These are phyloP conservation scores for Yarrowia phangngaensis DNA, from an alignment of 805 yeast species.

Conservation along the genomic window DNA sequence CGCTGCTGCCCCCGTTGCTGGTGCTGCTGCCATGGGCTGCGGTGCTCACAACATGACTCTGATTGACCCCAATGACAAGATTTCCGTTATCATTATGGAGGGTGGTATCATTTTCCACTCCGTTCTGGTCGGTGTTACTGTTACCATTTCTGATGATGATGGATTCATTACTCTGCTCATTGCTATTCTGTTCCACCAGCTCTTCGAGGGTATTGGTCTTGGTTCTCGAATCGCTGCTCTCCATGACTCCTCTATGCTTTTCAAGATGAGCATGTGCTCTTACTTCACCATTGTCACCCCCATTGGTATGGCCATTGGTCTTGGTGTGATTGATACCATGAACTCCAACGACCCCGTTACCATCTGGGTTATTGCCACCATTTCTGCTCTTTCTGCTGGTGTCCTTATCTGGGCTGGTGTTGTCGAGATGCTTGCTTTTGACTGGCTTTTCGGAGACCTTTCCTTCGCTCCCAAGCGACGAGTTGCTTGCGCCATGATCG, in stretches of 20 bases:
- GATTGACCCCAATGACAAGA: slow-evolving; percentile 36
- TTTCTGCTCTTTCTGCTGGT: slow-evolving; percentile 70
- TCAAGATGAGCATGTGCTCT: slow-evolving; percentile 29
- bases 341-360: slow-evolving; percentile 60
- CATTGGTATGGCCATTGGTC: slow-evolving; percentile 65
- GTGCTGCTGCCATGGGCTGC: slow-evolving; percentile 4
- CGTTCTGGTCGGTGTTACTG: slow-evolving; percentile 56
- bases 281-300: slow-evolving; percentile 64
- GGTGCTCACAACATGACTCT: slow-evolving; percentile 50
- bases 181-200: slow-evolving; percentile 63
- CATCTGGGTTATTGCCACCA: slow-evolving; percentile 59
- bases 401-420: slow-evolving; percentile 67
- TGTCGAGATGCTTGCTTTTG: slow-evolving; percentile 73
- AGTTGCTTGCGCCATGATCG: slow-evolving; percentile 51
- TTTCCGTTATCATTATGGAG: slow-evolving; percentile 41
- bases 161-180: slow-evolving; percentile 55
- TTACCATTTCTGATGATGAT: slow-evolving; percentile 55
- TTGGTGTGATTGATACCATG: slow-evolving; percentile 63
- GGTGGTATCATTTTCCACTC: slow-evolving; percentile 66
- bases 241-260: slow-evolving; percentile 46
- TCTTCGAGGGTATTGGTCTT: slow-evolving; percentile 75
- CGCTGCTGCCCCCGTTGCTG: background rate
- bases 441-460: slow-evolving; percentile 59
- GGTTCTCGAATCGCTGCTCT: slow-evolving; percentile 67
- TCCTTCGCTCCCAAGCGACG: slow-evolving; percentile 52